Conservation (phyloP, 768 basidiomycete genomes). For the Tremella fuciformis region DNA sequence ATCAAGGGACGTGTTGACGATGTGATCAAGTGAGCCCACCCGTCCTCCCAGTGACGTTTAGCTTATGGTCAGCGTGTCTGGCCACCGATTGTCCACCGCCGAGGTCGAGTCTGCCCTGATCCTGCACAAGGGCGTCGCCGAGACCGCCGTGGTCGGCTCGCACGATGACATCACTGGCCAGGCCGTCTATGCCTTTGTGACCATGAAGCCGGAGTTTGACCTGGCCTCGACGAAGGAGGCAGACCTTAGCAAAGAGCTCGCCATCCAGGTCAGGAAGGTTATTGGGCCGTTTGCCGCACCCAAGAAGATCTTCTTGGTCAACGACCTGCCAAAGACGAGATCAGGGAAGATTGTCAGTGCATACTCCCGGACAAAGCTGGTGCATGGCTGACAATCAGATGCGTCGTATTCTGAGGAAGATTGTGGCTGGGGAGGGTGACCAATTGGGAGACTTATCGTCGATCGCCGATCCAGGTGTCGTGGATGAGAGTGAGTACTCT, state of each 20-base stretch:
- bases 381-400: slow-evolving; percentile 54
- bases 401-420: slow-evolving; percentile 94
- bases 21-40: slow-evolving; percentile 70
- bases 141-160: slow-evolving; percentile 67
- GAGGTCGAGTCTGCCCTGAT: slow-evolving; percentile 98
- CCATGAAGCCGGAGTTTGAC: slow-evolving; percentile 88
- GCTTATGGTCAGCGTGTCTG: slow-evolving; percentile 62
- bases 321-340: slow-evolving; percentile 87
- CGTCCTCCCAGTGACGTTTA: not conserved
- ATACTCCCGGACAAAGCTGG: not conserved
- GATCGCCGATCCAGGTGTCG: slow-evolving; percentile 79
- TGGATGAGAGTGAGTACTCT: slow-evolving; percentile 61
- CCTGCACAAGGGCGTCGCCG: slow-evolving; percentile 88
- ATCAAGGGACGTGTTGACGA: slow-evolving; percentile 96
- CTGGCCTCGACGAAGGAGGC: slow-evolving; percentile 69
- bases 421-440: slow-evolving; percentile 79
- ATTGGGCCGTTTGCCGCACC: slow-evolving; percentile 98
- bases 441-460: slow-evolving; percentile 90
- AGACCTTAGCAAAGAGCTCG: slow-evolving; percentile 75
- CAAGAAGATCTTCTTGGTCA: slow-evolving; percentile 66
- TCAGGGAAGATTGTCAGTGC: slow-evolving; percentile 70
- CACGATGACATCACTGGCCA: slow-evolving; percentile 52
- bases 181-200: slow-evolving; percentile 90
- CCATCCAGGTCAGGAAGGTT: slow-evolving; percentile 91
- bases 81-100: slow-evolving; percentile 92